Base-by-base conservation (phyloP, 2,329 filamentous ascomycete genomes). In the Calonectria leucothoes region DNA sequence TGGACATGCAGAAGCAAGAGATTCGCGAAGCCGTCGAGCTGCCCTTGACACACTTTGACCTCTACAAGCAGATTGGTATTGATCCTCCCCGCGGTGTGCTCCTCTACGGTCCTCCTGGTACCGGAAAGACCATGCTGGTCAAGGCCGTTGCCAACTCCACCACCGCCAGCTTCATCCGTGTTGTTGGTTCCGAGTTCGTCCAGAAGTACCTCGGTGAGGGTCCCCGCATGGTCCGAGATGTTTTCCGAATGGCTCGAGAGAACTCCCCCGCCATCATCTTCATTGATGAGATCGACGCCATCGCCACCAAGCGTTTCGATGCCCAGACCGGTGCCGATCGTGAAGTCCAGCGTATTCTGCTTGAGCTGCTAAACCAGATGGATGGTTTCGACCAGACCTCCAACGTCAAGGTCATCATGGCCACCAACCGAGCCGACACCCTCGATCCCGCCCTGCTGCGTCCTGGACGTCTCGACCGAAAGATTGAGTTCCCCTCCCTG, bases 331-430 rank as follows among this genome's bases (percentile, higher is more conserved):
- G 97, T 84, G 97, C 97, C 78, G 97, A 99, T 83, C 93, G 97
- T 87, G 97, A 99, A 87, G 97, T 99, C 20, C 97, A 99, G 88
- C 96, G 97, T 90, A 99, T 99, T 82, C 89, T 99, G 73, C 93
- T 99, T 74, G 97, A 99, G 85, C 89, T 99, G 78, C 93, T 99
- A 77, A 99, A 99, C 88, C 97, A 99, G 87, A 99, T 99, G 97
- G 97, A 99, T 84, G 97, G 97, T 77, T 99, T 99, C 88, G 97
- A 99, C 85, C 97, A 99, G 86, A 98, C 95, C 0, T 94, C 95
- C 84, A 99, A 99, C 86, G 97, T 99, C 86, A 99, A 99, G 89
- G 97, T 99, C 84, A 99, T 99, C 88, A 99, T 99, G 97, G 97
- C 97, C 78, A 99, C 97, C 79, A 99, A 99, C 89, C 94, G 97